These are phyloP conservation scores for Scutellaria barbata DNA, from an alignment of 257 asterid genomes.

Conservation along the genomic window DNA sequence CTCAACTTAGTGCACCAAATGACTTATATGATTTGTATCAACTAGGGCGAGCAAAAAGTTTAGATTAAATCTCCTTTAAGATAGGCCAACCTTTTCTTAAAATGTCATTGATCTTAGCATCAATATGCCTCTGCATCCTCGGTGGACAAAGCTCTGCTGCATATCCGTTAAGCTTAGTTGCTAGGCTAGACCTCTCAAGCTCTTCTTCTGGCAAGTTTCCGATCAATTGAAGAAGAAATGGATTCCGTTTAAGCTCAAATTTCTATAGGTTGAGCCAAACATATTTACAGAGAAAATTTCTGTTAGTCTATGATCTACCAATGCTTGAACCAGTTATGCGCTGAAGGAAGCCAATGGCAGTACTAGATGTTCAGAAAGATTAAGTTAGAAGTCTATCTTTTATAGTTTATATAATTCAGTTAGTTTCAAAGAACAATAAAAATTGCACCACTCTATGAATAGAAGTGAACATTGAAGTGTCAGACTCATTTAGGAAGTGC, in stretches of 20 bases:
- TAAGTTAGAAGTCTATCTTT: not conserved
- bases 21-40: slow-evolving; percentile 17
- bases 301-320: slow-evolving; percentile 31
- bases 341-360: not conserved
- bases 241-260: slow-evolving; percentile 92
- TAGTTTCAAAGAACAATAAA: slow-evolving; percentile 22
- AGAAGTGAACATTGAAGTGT: slow-evolving; percentile 4
- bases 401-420: not conserved
- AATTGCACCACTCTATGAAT: slow-evolving; percentile 26
- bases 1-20: slow-evolving; percentile 24
- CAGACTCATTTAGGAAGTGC: slow-evolving; percentile 8
- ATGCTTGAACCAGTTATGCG: slow-evolving; percentile 1
- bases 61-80: slow-evolving; percentile 64
- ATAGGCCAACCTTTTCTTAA: slow-evolving; percentile 91
- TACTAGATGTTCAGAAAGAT: not conserved
- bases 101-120: slow-evolving; percentile 74
- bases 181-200: slow-evolving; percentile 77
- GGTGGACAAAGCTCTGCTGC: slow-evolving; percentile 95
- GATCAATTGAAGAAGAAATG: slow-evolving; percentile 83
- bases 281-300: not conserved
- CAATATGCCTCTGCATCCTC: slow-evolving; percentile 67
- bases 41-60: slow-evolving; percentile 23
- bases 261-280: slow-evolving; percentile 51
- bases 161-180: slow-evolving; percentile 83
- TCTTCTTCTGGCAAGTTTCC: slow-evolving; percentile 92